These are phyloP conservation scores for Cyberlindnera americana DNA, from an alignment of 805 yeast genomes.

Conservation along the genomic window DNA sequence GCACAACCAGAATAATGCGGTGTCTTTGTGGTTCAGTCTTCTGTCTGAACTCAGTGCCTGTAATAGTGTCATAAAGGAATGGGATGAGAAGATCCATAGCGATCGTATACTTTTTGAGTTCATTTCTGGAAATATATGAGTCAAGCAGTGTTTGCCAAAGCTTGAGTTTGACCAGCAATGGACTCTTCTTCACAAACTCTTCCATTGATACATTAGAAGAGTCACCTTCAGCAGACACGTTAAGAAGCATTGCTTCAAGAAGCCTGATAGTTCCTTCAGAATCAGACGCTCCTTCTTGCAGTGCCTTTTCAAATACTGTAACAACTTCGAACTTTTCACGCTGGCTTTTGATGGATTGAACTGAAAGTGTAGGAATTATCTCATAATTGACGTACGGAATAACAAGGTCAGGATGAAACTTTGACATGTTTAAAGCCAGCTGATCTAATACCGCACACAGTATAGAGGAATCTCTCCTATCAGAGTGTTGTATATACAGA, in stretches of 20 bases:
- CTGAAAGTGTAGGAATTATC: slow-evolving; percentile 53
- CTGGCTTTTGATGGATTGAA: slow-evolving; percentile 51
- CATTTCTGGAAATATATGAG: slow-evolving; percentile 38
- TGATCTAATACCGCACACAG: slow-evolving; percentile 27
- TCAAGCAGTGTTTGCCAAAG: slow-evolving; percentile 73
- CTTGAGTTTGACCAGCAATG: slow-evolving; percentile 62
- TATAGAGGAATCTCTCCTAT: slow-evolving; percentile 32
- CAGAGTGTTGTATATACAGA: slow-evolving; percentile 40
- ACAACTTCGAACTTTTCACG: slow-evolving; percentile 70
- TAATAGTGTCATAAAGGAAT: slow-evolving; percentile 36
- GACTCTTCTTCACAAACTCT: slow-evolving; percentile 56
- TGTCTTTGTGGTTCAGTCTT: slow-evolving; percentile 34
- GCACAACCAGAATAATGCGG: slow-evolving; percentile 41
- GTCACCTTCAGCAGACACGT: slow-evolving; percentile 16
- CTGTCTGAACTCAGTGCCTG: slow-evolving; percentile 21
- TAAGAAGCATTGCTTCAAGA: slow-evolving; percentile 43
- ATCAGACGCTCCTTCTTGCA: slow-evolving; percentile 20
- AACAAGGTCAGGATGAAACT: slow-evolving; percentile 13
- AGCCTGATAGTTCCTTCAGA: slow-evolving; percentile 30
- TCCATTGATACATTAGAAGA: slow-evolving; percentile 49
- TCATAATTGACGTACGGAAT: slow-evolving; percentile 55
- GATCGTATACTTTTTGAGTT: slow-evolving; percentile 35
- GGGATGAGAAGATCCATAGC: slow-evolving; percentile 52
- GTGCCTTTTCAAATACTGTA: slow-evolving; percentile 49
- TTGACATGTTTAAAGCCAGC: slow-evolving; percentile 21